A percentile compares a stretch with the other conserved stretches of the same genome.
Evolutionary conservation across 805 yeast species (phyloP).

Genomic region (Lachancea sp.): DNA sequence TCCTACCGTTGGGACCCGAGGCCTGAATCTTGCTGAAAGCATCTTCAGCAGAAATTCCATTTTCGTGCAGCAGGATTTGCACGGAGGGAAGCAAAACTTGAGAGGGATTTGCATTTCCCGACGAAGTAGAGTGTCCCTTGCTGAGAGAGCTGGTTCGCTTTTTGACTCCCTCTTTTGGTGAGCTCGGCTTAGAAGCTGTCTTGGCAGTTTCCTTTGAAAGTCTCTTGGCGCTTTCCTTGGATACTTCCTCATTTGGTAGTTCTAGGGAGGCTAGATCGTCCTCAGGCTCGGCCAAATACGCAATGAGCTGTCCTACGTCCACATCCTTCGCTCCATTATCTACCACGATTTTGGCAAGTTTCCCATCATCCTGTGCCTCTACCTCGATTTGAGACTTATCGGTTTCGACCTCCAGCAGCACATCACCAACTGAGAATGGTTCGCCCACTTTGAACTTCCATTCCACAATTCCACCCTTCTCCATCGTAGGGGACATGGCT

Average conservation of each 20-base stretch:
- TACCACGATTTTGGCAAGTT: constrained; percentile 64
- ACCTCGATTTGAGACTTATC: constrained; percentile 81
- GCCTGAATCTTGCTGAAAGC: constrained; percentile 71
- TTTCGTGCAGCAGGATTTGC: constrained; percentile 50
- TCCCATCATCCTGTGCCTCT: constrained; percentile 89
- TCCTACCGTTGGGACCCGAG: constrained; percentile 82
- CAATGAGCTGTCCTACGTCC: constrained; percentile 86
- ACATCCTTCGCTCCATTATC: constrained; percentile 73
- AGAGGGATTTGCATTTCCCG: constrained; percentile 48
- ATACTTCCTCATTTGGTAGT: constrained; percentile 39
- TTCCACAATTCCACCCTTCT: constrained; percentile 82
- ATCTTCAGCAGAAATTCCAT: constrained; percentile 59
- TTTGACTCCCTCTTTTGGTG: no score
- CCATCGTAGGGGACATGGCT: constrained; percentile 99
- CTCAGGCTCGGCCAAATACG: constrained; percentile 77
- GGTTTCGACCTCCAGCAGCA: constrained; percentile 73
- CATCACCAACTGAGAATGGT: constrained; percentile 73
- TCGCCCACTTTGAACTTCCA: constrained; percentile 87
- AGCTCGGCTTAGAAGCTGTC: constrained; percentile 2
- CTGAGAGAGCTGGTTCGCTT: no score
- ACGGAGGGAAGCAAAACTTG: constrained; percentile 81
- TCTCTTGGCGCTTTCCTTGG: constrained; percentile 16
- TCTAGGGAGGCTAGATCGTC: constrained; percentile 69
- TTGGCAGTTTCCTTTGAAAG: constrained; percentile 13
- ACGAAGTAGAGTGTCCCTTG: constrained; percentile 5